These are phyloP conservation scores for Poa pratensis DNA, from an alignment of 176 grass and related monocot species.

Conservation along the genomic window DNA sequence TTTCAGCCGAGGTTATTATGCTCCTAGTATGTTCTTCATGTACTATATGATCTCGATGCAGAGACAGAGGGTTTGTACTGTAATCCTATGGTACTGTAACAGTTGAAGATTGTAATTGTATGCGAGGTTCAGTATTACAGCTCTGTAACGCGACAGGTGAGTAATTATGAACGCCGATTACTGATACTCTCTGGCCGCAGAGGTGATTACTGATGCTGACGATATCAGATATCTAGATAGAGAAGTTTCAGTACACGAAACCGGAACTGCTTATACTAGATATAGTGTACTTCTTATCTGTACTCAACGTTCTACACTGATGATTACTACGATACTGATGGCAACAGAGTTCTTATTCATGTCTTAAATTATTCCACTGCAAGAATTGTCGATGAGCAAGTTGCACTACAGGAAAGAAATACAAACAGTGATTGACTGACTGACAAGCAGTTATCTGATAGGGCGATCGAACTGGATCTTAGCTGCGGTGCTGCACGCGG, in stretches of 20 bases:
- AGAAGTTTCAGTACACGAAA: background rate
- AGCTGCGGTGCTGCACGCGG: background rate
- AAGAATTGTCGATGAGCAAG: background rate
- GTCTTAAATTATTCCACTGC: background rate
- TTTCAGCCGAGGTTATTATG: background rate
- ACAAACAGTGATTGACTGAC: background rate
- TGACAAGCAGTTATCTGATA: background rate
- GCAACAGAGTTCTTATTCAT: background rate
- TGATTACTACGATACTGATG: background rate
- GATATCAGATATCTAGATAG: background rate
- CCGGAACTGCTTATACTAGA: background rate
- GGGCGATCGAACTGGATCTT: background rate
- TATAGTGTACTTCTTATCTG: no score
- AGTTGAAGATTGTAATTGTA: background rate
- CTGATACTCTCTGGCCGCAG: background rate
- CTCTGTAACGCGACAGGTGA: slow-evolving; percentile 14
- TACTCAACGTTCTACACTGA: no score
- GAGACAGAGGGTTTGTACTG: background rate
- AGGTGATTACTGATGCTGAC: background rate
- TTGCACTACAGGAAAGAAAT: background rate
- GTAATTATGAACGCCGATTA: no score
- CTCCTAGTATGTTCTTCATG: no score
- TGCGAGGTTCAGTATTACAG: slow-evolving; percentile 16
- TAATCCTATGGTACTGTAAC: slow-evolving; percentile 26
- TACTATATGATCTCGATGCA: no score